Base-by-base conservation (phyloP, 2,329 filamentous ascomycete genomes). In the Diplodia seriata region DNA sequence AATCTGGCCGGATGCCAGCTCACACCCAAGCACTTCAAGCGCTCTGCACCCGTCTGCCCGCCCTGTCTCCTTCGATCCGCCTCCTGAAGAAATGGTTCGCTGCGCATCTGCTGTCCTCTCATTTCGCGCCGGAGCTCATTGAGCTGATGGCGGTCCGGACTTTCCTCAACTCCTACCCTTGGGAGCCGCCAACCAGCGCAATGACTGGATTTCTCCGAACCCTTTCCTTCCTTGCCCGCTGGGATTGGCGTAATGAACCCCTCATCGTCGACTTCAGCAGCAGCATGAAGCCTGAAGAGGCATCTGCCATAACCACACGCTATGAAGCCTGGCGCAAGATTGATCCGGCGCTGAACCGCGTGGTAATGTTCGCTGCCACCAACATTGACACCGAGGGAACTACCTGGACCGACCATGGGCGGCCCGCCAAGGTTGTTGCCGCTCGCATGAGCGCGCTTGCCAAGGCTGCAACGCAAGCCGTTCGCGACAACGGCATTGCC, bases 11-110 rank as follows among this genome's bases (percentile, higher is more conserved):
- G 61, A 81, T 90, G 0, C 91, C 94, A 3, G 85, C 92, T 12
- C 91, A 97, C 74, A 93, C 89, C 4, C 93, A 97, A 78, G 91
- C 90, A 5, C 85, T 98, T 49, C 85, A 90, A 65, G 93, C 90
- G 0, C 88, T 93, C 66, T 93, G 90, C 79, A 97, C 92, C 0
- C 88, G 93, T 3, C 90, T 93, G 72, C 90, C 90, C 1, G 85
- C 92, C 0, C 83, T 99, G 7, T 96, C 93, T 0, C 87, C 90
- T 2, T 90, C 93, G 0, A 92, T 97, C 70, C 89, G 94, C 20
- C 83, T 98, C 2, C 85, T 91, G 54, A 98, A 98, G 81, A 87
- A 89, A 74, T 99, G 95, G 95, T 95, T 97, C 78, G 86, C 88
- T 71, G 85, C 86, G 2, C 95, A 99, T 77, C 89, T 96, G 72